A percentile compares a stretch with the other conserved stretches of the same genome.
phyloP scores from a whole-genome alignment of 108 stramenopile species.

The Aureococcus anophagefferens region DNA sequence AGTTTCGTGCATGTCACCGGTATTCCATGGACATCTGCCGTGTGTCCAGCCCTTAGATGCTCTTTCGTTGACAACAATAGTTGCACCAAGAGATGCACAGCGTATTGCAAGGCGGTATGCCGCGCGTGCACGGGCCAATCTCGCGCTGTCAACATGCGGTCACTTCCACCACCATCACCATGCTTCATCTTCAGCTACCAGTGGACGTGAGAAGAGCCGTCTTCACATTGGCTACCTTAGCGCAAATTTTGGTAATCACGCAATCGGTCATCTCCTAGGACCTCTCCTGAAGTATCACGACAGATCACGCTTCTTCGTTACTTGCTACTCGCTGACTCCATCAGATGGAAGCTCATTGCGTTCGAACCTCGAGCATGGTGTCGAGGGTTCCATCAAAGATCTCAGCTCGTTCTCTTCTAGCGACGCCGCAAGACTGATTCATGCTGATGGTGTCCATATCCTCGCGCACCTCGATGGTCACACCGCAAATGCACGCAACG shows the following conservation, averaged over 20 bases:
- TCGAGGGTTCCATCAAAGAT: constrained; percentile 34
- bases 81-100: not conserved
- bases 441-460: constrained; percentile 30
- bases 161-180: not conserved
- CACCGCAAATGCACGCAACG: constrained; percentile 45
- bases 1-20: not conserved
- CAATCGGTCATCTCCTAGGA: constrained; percentile 42
- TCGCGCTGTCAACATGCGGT: not conserved
- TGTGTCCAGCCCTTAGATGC: not conserved
- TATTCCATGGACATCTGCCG: not conserved
- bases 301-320: constrained; percentile 35
- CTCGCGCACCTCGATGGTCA: constrained; percentile 50
- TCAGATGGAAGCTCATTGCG: constrained; percentile 25
- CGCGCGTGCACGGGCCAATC: not conserved
- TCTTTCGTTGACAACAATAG: not conserved
- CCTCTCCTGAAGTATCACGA: constrained; percentile 43
- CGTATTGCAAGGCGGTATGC: not conserved
- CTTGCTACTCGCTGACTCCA: constrained; percentile 39
- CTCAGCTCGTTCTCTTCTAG: constrained; percentile 8
- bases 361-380: constrained; percentile 23
- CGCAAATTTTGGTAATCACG: constrained; percentile 45
- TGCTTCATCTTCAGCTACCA: not conserved
- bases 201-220: too few relatives aligned
- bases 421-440: constrained; percentile 35
- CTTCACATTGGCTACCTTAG: constrained; percentile 40